Conservation (phyloP, 2,329 filamentous ascomycete genomes). For the Penicillium sp. region DNA sequence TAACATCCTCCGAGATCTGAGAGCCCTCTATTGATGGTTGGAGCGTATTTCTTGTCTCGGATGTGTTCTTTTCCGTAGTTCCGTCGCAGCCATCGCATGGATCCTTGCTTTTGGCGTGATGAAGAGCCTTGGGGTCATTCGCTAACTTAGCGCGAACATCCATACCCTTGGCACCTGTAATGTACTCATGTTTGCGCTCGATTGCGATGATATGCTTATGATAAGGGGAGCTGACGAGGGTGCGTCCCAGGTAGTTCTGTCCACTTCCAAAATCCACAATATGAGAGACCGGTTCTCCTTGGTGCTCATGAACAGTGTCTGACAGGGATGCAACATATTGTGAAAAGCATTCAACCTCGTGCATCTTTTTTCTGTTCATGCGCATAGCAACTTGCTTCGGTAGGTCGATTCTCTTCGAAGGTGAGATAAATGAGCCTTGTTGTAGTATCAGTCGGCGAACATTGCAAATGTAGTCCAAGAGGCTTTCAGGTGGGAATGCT, state of each 20-base stretch:
- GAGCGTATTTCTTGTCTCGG: not conserved
- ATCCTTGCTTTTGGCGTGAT: constrained; percentile 10
- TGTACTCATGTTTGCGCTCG: constrained; percentile 83
- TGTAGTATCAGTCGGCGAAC: constrained; percentile 69
- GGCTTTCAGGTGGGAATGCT: constrained; percentile 50
- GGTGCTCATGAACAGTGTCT: constrained; percentile 52
- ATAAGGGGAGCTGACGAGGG: constrained; percentile 81
- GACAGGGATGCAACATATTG: constrained; percentile 73
- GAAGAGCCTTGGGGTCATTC: constrained; percentile 76
- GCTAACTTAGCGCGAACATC: constrained; percentile 68
- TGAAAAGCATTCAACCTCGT: constrained; percentile 92
- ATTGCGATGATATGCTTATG: constrained; percentile 86
- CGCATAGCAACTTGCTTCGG: constrained; percentile 75
- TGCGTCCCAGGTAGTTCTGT: constrained; percentile 91
- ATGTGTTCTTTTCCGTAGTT: not conserved
- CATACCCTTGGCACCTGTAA: constrained; percentile 77
- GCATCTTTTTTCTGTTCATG: constrained; percentile 96
- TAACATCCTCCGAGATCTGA: constrained; percentile 17
- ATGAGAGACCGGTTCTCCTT: constrained; percentile 65
- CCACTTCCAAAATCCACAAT: constrained; percentile 95
- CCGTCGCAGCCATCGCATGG: constrained; percentile 1
- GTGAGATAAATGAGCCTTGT: constrained; percentile 56
- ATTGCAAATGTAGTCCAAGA: constrained; percentile 71
- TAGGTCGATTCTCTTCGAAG: constrained; percentile 42
- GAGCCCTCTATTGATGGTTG: not conserved